Percentiles rank a stretch among this genome's conserved stretches.
Evolutionary conservation across 106 monocot species (phyloP).

Genomic region (Acanthochlamys bracteata): DNA sequence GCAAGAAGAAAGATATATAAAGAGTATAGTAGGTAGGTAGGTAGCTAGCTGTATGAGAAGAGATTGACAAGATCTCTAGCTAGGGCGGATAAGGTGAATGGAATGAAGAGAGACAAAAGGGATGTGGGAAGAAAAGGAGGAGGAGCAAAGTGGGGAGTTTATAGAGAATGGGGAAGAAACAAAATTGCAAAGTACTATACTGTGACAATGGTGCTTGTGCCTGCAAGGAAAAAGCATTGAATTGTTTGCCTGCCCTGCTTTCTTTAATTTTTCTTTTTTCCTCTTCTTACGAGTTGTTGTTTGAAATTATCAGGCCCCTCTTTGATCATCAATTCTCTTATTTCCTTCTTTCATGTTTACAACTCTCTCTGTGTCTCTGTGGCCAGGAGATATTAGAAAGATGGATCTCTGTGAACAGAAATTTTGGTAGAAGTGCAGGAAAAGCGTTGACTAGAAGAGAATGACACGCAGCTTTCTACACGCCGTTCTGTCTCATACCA

Average conservation of each 20-base stretch:
- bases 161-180: neutral
- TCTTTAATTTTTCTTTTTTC: neutral
- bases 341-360: neutral
- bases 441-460: conserved; percentile 4
- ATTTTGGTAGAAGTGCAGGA: neutral
- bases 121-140: conserved; percentile 5
- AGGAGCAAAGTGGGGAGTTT: conserved; percentile 10
- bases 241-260: conserved; percentile 2
- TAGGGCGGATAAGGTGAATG: neutral
- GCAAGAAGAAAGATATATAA: too few relatives aligned
- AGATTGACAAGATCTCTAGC: neutral
- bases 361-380: neutral
- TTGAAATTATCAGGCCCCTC: too few relatives aligned
- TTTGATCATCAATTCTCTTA: neutral
- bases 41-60: neutral
- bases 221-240: neutral
- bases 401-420: neutral
- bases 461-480: neutral
- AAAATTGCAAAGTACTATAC: neutral
- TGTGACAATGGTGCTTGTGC: neutral
- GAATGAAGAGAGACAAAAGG: conserved; percentile 9
- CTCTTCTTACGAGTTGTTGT: too few relatives aligned
- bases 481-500: conserved; percentile 8
- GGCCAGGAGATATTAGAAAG: neutral
- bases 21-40: neutral